Percentiles rank a stretch among this genome's conserved stretches.
Conservation (phyloP, 768 basidiomycete genomes). For the Myochromella boudieri region DNA sequence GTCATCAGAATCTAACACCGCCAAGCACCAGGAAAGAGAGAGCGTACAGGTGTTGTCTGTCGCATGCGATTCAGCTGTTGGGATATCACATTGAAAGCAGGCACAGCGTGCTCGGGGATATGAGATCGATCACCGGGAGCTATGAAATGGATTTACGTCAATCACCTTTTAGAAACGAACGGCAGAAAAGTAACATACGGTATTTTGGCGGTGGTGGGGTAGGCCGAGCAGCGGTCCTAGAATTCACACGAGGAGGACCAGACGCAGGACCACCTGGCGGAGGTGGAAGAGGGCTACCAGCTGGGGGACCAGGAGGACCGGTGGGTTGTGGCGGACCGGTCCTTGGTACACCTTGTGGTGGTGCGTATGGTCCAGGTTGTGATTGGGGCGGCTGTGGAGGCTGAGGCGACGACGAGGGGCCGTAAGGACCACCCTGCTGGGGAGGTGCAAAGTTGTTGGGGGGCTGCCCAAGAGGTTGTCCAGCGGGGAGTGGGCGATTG, state of each 20-base stretch:
- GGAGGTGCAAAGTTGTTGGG: constrained; percentile 28
- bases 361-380: constrained; percentile 39
- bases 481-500: constrained; percentile 29
- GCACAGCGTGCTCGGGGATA: constrained; percentile 69
- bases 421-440: constrained; percentile 26
- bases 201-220: constrained; percentile 43
- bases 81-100: constrained; percentile 66
- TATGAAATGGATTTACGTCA: constrained; percentile 30
- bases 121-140: constrained; percentile 92
- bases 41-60: constrained; percentile 73
- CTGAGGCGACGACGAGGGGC: constrained; percentile 16
- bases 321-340: constrained; percentile 22
- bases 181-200: constrained; percentile 32
- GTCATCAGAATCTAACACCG: constrained; percentile 5
- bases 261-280: constrained; percentile 35
- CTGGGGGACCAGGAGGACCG: constrained; percentile 18
- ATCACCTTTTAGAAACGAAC: neutral
- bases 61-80: constrained; percentile 65
- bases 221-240: constrained; percentile 20
- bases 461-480: constrained; percentile 35
- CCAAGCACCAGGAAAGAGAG: neutral
- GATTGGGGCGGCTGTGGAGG: constrained; percentile 21
- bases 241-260: constrained; percentile 19
- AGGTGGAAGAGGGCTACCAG: constrained; percentile 10
- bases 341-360: constrained; percentile 36